Conservation (phyloP, 208 protist genomes). For the Wallacemonas collosoma region DNA sequence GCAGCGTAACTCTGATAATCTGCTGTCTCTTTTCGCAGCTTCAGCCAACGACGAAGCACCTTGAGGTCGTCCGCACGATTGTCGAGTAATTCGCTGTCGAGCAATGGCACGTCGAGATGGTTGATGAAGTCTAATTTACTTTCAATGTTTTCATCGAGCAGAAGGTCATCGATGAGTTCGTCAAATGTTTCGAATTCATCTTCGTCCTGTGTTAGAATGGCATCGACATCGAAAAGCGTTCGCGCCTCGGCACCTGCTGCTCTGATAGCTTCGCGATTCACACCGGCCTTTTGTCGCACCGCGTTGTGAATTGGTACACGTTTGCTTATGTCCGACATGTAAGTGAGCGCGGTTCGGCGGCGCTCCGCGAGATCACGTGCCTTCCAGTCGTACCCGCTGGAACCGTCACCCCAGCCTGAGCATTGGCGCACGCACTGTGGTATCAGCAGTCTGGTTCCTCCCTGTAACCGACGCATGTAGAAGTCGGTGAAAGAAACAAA, state of each 20-base stretch:
- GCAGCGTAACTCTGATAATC: conserved; percentile 76
- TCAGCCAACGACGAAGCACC: conserved; percentile 47
- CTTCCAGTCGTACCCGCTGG: conserved; percentile 75
- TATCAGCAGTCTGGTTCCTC: background rate
- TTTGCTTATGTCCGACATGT: conserved; percentile 74
- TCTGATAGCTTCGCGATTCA: conserved; percentile 32
- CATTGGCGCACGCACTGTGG: background rate
- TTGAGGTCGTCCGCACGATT: conserved; percentile 31
- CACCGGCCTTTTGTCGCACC: conserved; percentile 36
- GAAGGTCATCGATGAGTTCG: conserved; percentile 32
- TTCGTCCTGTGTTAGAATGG: background rate
- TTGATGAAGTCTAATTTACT: conserved; percentile 42
- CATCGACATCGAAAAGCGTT: conserved; percentile 16
- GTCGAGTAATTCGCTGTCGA: conserved; percentile 56
- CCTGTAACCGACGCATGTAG: background rate
- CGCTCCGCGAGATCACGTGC: conserved; percentile 63
- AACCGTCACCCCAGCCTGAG: conserved; percentile 38
- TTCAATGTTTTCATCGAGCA: conserved; percentile 41
- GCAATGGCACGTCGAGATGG: conserved; percentile 37
- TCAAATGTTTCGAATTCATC: conserved; percentile 11
- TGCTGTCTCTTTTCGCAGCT: conserved; percentile 50
- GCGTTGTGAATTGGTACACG: conserved; percentile 79
- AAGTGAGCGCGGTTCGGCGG: conserved; percentile 59
- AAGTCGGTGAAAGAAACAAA: too few species aligned
- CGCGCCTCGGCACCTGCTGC: conserved; percentile 1